Base-by-base conservation (phyloP, 2,329 filamentous ascomycete genomes). In the Colletotrichum limetticola region DNA sequence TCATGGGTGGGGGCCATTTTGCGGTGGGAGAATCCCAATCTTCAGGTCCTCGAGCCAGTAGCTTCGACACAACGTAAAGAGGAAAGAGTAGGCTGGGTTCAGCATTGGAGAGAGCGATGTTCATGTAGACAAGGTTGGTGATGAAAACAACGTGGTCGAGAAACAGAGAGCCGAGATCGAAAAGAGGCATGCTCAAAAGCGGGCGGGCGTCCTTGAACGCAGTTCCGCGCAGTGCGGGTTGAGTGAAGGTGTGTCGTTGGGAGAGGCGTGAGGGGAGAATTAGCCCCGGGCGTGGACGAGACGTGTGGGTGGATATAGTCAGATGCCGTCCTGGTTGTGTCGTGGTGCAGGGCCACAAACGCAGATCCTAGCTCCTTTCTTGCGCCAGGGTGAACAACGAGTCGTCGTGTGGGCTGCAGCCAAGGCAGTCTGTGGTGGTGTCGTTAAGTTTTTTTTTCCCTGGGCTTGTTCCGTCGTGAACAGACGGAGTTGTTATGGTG, bases 141-240 rank as follows among this genome's bases (percentile, higher is more conserved):
- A 89, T 80, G 77, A 89, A 89, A 76, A 89, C 86, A 66, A 88
- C 81, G 75, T 88, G 82, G 75, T 87, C 83, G 63, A 89, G 81
- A 74, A 89, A 78, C 42, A 88, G 80, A n/a, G 87, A 85, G 61
- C 87, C 87, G 30, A 89, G 78, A 80, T 89, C 86, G 77, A 83
- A 82, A 71, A 89, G 81, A 78, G 87, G 84, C 87, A 89, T 89
- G 74, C 62, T 79, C 68, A 52, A 22, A 49, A 46, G 26, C 22
- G n/a, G 49, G 55, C 58, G 68, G 56, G 66, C 71, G 67, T 71
- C n/a, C 22, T 26, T 22, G 35, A 28, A 74, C 68, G 68, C 71
- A 56, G 30, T 55, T 60, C 62, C 71, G 62, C 57, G 42, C 62
- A 66, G 56, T 26, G 58, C 42, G 57, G 32, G 57, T 62, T 53